Evolutionary conservation across 2,329 filamentous ascomycete species (phyloP).

Genomic region (Aspergillus ochraceoroseus): DNA sequence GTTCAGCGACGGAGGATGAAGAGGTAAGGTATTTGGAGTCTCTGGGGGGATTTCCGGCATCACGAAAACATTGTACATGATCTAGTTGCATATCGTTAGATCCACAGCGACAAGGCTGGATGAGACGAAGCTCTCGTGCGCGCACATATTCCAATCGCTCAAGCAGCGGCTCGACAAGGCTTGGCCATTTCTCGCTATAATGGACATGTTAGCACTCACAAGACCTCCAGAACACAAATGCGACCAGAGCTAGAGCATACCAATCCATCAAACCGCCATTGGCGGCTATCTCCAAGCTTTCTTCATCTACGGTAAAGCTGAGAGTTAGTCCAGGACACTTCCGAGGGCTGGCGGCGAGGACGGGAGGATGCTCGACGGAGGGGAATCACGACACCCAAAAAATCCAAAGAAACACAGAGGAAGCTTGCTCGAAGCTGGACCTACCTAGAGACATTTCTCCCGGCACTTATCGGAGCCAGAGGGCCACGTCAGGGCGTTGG

Average conservation of each 20-base stretch:
- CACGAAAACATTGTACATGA: constrained; percentile 69
- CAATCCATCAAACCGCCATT: constrained; percentile 56
- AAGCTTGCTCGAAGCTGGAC: not conserved
- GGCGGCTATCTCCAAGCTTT: constrained; percentile 53
- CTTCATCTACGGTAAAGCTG: constrained; percentile 42
- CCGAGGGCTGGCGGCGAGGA: not conserved
- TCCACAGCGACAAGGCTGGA: not conserved
- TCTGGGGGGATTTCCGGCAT: constrained; percentile 56
- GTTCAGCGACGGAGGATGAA: constrained; percentile 24
- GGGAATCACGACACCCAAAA: no score
- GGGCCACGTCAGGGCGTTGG: constrained; percentile 10
- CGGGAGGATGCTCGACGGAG: not conserved
- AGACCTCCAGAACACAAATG: no score
- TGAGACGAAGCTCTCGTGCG: constrained; percentile 1
- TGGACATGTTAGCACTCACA: constrained; percentile 29
- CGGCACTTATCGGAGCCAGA: constrained; percentile 12
- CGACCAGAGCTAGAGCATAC: constrained; percentile 39
- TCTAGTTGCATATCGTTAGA: constrained; percentile 49
- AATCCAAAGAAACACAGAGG: no score
- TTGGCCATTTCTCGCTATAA: constrained; percentile 63
- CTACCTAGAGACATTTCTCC: constrained; percentile 30
- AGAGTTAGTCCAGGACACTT: constrained; percentile 6
- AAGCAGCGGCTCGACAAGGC: constrained; percentile 60
- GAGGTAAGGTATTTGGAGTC: constrained; percentile 31
- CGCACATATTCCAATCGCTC: constrained; percentile 62